Base-by-base conservation (phyloP, 192 early-diverging fungal genomes). In the Polychytrium aggregatum region DNA sequence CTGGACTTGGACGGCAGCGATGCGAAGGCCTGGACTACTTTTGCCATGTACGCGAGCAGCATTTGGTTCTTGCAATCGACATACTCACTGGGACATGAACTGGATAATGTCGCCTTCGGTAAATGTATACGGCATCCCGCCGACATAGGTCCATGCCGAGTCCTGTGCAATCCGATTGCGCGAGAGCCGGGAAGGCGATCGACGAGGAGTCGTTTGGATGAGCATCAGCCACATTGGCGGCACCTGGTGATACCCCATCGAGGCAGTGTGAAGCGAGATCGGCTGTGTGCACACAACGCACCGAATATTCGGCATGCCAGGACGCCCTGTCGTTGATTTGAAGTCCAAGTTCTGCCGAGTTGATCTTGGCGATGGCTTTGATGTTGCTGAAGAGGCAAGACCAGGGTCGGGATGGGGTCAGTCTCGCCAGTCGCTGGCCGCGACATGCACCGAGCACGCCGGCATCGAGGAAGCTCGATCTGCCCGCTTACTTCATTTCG, bases 51-150 rank as follows among this genome's bases (percentile, higher is more conserved):
- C n/a, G n/a, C n/a, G n/a, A n/a, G n/a, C n/a, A n/a, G n/a, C n/a
- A n/a, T n/a, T n/a, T n/a, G n/a, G n/a, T n/a, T n/a, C n/a, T n/a
- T 18, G 16, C 14, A 27, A 8, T 5, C 34, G 34, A 14, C 17
- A 21, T 34, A 38, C 25, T 26, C 0, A 88, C 76, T 98, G 94
- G 24, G 94, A 93, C 53, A 98, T 88, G 28, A 95, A 78, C 55
- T 82, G 81, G 30, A 98, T 83, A 39, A 94, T 53, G 59, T 98
- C 94, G 40, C 92, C 92, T 53, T 98, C 94, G 9, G 85, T 90
- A 27, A 95, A 58, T 20, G 92, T 78, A 57, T 64, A 92, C 0
- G 79, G 71, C 0, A 98, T 62, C 1, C 88, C 86, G 35, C 90
- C 92, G 28, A 76, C 77, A 68, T 85, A 98, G 18, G 96, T 71